Base-by-base conservation (phyloP, 768 basidiomycete genomes). In the Asterophora lycoperdoides region DNA sequence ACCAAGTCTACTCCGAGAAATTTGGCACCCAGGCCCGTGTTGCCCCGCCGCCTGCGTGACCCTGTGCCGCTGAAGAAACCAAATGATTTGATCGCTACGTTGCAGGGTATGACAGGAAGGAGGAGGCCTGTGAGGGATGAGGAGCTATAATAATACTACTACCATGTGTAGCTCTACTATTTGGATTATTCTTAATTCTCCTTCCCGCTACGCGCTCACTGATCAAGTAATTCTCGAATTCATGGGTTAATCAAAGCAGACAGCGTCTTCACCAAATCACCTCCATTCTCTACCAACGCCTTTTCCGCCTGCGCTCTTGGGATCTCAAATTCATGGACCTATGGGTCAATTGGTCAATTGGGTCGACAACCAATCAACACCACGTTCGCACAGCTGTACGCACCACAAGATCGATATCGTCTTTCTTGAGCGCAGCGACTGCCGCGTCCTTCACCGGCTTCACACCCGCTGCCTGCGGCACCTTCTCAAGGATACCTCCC, bases 251-350 rank as follows among this genome's bases (percentile, higher is more conserved):
- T 58, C 23, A 78, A 67, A 3, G 73, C 63, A 11, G 60, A 60
- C 35, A 87, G 65, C 10, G 83, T 72, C 57, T 79, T 78, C 6
- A 53, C 56, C 1, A 86, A 41, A 53, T 83, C 76, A 17, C 77
- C 81, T 7, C 71, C 68, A 54, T 81, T 71, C 38, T 80, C 78
- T 15, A 62, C 56, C 4, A 87, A 66, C 1, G 73, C 70, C 53
- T 76, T 81, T 59, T 87, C 84, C 0, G 83, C 83, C 52, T 79
- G 77, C 4, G 66, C 55, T 41, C 77, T 72, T 1, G 81, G 60
- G 44, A 84, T 76, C 55, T 86, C 84, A 48, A 87, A 77, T 65
- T 87, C 84, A 53, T 74, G 70, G 9, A 84, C 71, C 84, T 84
- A 23, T 23, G 3, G n/a, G n/a, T n/a, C n/a, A n/a, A n/a, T n/a